Percentiles rank a stretch among this genome's conserved stretches.
Evolutionary conservation across 768 basidiomycete genomes (phyloP).

Genomic region (Pisolithus orientalis): DNA sequence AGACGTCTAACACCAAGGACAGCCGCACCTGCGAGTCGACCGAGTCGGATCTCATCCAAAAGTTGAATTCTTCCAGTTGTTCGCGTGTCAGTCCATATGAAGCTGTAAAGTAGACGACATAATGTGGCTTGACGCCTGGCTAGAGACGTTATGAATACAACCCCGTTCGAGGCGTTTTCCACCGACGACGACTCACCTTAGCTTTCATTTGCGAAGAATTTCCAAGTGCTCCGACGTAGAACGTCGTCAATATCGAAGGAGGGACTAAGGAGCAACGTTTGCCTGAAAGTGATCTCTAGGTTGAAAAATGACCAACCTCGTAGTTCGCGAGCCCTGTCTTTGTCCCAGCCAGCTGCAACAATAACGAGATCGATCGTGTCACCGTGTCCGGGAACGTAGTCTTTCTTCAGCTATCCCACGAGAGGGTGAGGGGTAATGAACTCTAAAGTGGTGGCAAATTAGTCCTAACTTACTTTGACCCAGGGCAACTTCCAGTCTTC

Average conservation of each 20-base stretch:
- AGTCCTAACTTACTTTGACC: constrained; percentile 54
- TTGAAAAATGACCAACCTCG: constrained; percentile 42
- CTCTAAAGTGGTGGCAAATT: constrained; percentile 11
- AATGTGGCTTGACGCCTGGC: constrained; percentile 47
- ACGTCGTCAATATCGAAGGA: constrained; percentile 67
- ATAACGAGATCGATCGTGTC: constrained; percentile 77
- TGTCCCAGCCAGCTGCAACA: constrained; percentile 76
- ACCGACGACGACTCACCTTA: constrained; percentile 30
- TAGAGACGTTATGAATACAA: constrained; percentile 15
- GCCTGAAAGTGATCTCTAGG: constrained; percentile 1
- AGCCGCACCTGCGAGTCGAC: constrained; percentile 17
- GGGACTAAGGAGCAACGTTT: constrained; percentile 41
- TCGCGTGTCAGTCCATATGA: constrained; percentile 69
- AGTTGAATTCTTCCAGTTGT: constrained; percentile 69
- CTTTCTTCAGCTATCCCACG: constrained; percentile 55
- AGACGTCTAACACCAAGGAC: not conserved
- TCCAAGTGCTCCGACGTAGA: constrained; percentile 66
- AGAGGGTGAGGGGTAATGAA: not conserved
- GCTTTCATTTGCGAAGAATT: constrained; percentile 38
- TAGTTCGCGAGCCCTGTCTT: constrained; percentile 68
- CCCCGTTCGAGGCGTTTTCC: not conserved
- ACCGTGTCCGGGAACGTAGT: constrained; percentile 82
- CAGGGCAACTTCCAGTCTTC: constrained; percentile 61
- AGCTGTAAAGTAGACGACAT: constrained; percentile 67
- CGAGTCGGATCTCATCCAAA: constrained; percentile 38